Base-by-base conservation (phyloP, 2,329 filamentous ascomycete species). In the Gaeumannomyces sp. region DNA sequence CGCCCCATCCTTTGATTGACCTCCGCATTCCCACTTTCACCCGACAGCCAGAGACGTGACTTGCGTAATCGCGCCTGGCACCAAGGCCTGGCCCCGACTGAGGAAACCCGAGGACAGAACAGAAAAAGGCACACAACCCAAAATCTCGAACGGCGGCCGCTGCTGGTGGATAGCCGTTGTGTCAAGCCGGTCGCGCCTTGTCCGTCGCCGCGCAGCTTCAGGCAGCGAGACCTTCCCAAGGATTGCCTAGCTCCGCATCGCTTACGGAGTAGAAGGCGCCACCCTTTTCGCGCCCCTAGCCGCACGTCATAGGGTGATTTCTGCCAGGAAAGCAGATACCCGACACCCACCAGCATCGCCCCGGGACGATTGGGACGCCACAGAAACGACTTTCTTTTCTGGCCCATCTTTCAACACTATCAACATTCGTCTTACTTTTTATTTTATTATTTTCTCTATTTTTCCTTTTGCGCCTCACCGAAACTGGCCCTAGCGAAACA, bases 281-380 rank as follows among this genome's bases (percentile, higher is more conserved):
- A 61, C 59, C 59, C 31, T 61, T 38, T 38, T 25, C 16, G 16
- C 59, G 33, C 38, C 33, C 59, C 59, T 38, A 61, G 33, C 10
- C 59, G 25, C 59, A 61, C 59, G 59, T 61, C 59, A 61, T 61
- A 45, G 45, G 22, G 45, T 25, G 45, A 53, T 53, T 53, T 11
- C n/a, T 53, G 45, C 45, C 10, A 53, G 45, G 22, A 53, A 25
- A 53, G 45, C 45, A 53, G 45, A 53, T 25, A 53, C 45, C 45
- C 38, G 38, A 53, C 45, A 53, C 22, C 45, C 45, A 53, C 45
- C 45, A 53, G n/a, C 22, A 22, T 11, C 45, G 45, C 45, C 22
- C 10, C 7, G n/a, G 45, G 22, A 25, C 33, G 27, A 25, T 27
- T 61, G n/a, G 33, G 33, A 61, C 33, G 33, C 59, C 33, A 61